Evolutionary conservation across 163 green algal genomes (phyloP).

Genomic region (Coccomyxa subellipsoidea): DNA sequence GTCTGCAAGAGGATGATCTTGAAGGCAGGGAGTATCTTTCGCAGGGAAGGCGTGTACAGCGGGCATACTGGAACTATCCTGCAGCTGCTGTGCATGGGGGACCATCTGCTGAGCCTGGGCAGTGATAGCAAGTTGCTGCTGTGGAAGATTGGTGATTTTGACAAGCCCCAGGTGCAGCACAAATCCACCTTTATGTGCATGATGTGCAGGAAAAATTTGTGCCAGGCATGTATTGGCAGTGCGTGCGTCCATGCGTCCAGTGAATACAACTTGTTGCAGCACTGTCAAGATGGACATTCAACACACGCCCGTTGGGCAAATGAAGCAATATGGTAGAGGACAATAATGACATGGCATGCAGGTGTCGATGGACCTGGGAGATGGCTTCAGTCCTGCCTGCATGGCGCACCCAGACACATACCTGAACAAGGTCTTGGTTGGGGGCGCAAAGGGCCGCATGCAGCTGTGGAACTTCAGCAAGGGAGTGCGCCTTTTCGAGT

Average conservation of each 20-base stretch:
- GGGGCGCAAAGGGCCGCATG: conserved; percentile 63
- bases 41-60: conserved; percentile 42
- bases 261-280: neutral
- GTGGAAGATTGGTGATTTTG: conserved; percentile 63
- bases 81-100: conserved; percentile 68
- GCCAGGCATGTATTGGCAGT: neutral
- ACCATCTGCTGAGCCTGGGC: conserved; percentile 70
- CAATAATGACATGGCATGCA: neutral
- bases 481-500: conserved; percentile 65
- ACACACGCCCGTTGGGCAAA: conserved; percentile 15
- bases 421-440: conserved; percentile 94
- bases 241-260: neutral
- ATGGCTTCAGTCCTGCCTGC: conserved; percentile 74
- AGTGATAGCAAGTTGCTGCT: conserved; percentile 54
- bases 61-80: conserved; percentile 52
- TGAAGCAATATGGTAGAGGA: neutral
- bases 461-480: conserved; percentile 88
- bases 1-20: too few relatives aligned
- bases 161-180: conserved; percentile 29
- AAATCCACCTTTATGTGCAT: too few relatives aligned
- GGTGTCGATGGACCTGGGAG: conserved; percentile 39
- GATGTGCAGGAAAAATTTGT: too few relatives aligned
- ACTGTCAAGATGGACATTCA: too few relatives aligned
- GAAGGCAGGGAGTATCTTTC: neutral
- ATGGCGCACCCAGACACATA: conserved; percentile 96